Evolutionary conservation across 2,329 filamentous ascomycete genomes (phyloP), one percentile per base, ranked within the genome.

Genomic region (Zasmidium cellare): DNA sequence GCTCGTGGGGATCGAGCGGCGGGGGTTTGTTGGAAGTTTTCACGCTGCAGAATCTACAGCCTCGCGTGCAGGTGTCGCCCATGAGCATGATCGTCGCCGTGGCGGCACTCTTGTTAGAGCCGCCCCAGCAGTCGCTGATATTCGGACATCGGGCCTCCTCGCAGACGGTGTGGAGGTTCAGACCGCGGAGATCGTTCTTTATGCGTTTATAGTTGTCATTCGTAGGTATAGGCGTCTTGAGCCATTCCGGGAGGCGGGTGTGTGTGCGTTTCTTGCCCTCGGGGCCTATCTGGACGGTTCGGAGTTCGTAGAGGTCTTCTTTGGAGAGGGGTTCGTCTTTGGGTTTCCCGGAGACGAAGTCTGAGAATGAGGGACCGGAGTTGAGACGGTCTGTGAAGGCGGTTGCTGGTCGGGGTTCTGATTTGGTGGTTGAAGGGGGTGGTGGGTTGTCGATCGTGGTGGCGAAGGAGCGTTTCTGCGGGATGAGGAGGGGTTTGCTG

Each of bases 21-120:
- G 91, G 87, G 0, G 86, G 86, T 1, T 80, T 78, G 46, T 89
- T 87, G 58, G 80, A 87, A 2, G 94, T 99, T 82, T 97, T 97
- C 53, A 99, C 94, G 65, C 88, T 91, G 82, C 94, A 99, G 81
- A 99, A 99, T 53, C 94, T 86, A 77, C 94, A 99, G 18, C 93
- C 94, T 59, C 94, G 85, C 18, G 94, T 99, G 77, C 94, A 99
- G 9, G 93, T 97, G 75, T 99, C 94, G 64, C 94, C 94, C 92
- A 97, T 97, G 49, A 99, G 80, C 94, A 99, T 99, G 76, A 99
- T 97, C 11, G 94, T 99, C 2, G 94, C 94, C 28, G 94, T 99
- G 3, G 94, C 94, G 23, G 91, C 88, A 65, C 86, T 88, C 79
- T 96, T 96, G 74, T 89, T 86, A 71, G 82, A 86, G 31, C 94